A percentile compares a stretch with the other conserved stretches of the same genome.
These are phyloP conservation scores for Ilyonectria mors-panacis DNA, from an alignment of 2,329 filamentous ascomycete genomes.

Conservation along the genomic window DNA sequence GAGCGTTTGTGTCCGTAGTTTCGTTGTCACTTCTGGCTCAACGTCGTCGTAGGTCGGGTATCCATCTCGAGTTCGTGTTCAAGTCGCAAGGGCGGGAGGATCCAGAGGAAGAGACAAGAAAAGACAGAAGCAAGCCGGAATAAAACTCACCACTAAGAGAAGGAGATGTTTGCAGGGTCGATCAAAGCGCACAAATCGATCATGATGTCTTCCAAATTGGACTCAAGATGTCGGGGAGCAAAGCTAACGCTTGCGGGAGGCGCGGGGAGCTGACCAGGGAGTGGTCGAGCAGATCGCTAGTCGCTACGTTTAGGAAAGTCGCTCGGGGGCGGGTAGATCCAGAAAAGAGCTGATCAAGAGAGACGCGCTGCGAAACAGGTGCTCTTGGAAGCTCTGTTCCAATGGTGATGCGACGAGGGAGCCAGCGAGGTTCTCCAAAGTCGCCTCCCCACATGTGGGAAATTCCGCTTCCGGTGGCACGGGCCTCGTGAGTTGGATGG, in stretches of 20 bases:
- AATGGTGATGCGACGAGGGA: constrained; percentile 50
- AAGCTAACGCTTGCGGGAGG: constrained; percentile 42
- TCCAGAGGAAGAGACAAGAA: constrained; percentile 20
- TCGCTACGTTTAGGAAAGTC: constrained; percentile 25
- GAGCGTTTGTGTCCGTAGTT: neutral
- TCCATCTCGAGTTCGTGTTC: constrained; percentile 13
- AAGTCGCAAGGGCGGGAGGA: constrained; percentile 6
- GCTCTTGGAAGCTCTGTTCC: constrained; percentile 46
- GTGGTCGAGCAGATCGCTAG: constrained; percentile 16
- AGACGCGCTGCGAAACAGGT: constrained; percentile 39
- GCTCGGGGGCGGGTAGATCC: constrained; percentile 25
- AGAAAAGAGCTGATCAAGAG: constrained; percentile 32
- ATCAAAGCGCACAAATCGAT: constrained; percentile 56
- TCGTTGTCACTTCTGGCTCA: neutral
- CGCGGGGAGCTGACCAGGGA: constrained; percentile 35
- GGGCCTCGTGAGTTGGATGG: constrained; percentile 1
- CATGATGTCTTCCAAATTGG: constrained; percentile 56
- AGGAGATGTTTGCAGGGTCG: constrained; percentile 51
- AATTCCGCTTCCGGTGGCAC: constrained; percentile 38
- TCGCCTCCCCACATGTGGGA: constrained; percentile 43
- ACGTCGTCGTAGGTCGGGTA: neutral
- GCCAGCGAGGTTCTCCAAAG: constrained; percentile 46
- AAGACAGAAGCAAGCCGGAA: constrained; percentile 18
- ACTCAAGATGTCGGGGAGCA: constrained; percentile 43
- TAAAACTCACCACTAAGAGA: constrained; percentile 59